phyloP scores from a whole-genome alignment of 2,329 filamentous ascomycete species.

The Aspergillus melleus region DNA sequence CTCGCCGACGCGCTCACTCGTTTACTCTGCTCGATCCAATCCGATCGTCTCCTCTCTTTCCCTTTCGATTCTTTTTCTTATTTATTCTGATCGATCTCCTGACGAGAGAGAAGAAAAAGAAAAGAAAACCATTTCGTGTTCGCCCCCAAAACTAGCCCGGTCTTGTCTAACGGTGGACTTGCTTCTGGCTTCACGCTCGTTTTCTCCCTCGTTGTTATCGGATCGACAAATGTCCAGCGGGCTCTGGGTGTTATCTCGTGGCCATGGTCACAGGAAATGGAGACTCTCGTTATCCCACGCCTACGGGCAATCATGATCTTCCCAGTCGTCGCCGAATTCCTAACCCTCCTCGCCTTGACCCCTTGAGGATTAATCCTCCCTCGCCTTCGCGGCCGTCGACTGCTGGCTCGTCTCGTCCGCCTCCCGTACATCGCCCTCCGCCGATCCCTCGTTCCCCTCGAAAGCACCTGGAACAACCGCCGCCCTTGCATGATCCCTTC shows the following conservation, averaged over 20 bases:
- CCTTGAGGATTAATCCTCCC: slow-evolving; percentile 30
- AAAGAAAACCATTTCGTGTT: not conserved
- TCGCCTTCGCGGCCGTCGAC: slow-evolving; percentile 23
- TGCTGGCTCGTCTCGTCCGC: slow-evolving; percentile 16
- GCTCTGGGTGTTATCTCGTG: slow-evolving; percentile 37
- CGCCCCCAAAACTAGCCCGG: not conserved
- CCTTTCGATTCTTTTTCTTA: not conserved
- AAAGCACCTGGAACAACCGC: slow-evolving; percentile 14
- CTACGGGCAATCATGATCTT: slow-evolving; percentile 32
- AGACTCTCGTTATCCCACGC: slow-evolving; percentile 35
- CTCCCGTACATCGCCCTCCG: slow-evolving; percentile 25
- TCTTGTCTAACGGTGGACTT: not conserved
- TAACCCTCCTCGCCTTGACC: slow-evolving; percentile 31
- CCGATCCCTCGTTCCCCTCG: slow-evolving; percentile 20
- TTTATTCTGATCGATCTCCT: not conserved
- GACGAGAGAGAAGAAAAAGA: not conserved
- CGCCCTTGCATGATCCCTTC: slow-evolving; percentile 15
- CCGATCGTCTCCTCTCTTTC: not conserved
- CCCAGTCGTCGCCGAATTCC: slow-evolving; percentile 31
- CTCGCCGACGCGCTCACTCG: not conserved
- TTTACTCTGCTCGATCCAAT: not conserved
- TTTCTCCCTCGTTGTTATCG: not conserved
- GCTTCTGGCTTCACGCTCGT: slow-evolving; percentile 3
- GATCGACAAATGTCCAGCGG: slow-evolving; percentile 43
- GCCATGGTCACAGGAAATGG: slow-evolving; percentile 48